phyloP scores from a whole-genome alignment of 1,284 basidiomycete species.

The Inonotus obliquus region DNA sequence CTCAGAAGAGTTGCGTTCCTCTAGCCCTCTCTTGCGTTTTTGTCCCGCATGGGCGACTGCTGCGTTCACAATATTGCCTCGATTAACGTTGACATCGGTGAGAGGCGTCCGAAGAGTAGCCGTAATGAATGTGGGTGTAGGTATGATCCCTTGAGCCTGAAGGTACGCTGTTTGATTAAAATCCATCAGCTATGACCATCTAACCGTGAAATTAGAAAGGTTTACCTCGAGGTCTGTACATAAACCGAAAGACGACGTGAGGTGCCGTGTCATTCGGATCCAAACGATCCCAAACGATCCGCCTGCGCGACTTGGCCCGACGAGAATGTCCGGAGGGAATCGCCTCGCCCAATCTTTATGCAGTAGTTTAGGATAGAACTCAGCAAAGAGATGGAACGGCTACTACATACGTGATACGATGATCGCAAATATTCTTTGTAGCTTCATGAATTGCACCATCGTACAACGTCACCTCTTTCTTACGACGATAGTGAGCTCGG shows the following conservation, averaged over 20 bases:
- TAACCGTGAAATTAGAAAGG: no score
- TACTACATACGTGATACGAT: constrained; percentile 1
- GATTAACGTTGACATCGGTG: neutral
- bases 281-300: neutral
- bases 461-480: neutral
- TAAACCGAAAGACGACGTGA: neutral
- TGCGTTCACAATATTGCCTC: neutral
- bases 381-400: neutral
- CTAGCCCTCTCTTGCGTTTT: neutral
- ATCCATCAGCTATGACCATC: neutral
- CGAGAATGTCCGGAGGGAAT: neutral
- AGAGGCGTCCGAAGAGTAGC: neutral
- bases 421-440: constrained; percentile 4
- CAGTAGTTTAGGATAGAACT: no score
- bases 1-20: neutral
- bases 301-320: neutral
- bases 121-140: neutral
- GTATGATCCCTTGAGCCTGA: constrained; percentile 1
- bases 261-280: neutral
- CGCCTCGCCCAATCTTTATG: constrained; percentile 4
- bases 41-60: neutral
- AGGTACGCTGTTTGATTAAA: neutral
- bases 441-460: neutral
- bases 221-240: neutral
- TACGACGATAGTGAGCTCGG: neutral